A percentile compares a stretch with the other conserved stretches of the same genome.
These are phyloP conservation scores for Zalerion maritima DNA, from an alignment of 495 filamentous ascomycete genomes.

Conservation along the genomic window DNA sequence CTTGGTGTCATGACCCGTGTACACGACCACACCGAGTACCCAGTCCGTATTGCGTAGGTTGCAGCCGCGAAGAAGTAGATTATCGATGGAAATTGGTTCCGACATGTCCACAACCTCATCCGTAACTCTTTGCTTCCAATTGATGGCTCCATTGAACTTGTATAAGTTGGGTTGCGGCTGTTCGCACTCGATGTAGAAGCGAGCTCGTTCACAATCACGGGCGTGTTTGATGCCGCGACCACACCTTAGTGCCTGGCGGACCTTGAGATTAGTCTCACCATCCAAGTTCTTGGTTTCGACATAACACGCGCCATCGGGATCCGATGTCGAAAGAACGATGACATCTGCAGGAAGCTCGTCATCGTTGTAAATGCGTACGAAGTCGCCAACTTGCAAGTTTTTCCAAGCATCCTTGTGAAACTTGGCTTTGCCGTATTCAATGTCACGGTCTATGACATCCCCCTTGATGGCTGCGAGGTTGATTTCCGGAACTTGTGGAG, in stretches of 20 bases:
- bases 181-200: conserved; percentile 85
- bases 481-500: conserved; percentile 10
- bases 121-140: conserved; percentile 65
- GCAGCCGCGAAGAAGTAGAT: conserved; percentile 83
- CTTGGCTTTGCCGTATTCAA: conserved; percentile 36
- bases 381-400: conserved; percentile 88
- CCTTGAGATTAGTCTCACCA: conserved; percentile 95
- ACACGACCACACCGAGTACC: conserved; percentile 89
- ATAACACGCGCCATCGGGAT: conserved; percentile 89
- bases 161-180: conserved; percentile 86
- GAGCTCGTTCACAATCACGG: conserved; percentile 72
- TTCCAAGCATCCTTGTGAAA: conserved; percentile 96
- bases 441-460: conserved; percentile 32
- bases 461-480: conserved; percentile 16
- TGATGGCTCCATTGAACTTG: conserved; percentile 75
- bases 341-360: conserved; percentile 93
- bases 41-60: conserved; percentile 93
- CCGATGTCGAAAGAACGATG: conserved; percentile 89
- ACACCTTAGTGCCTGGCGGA: conserved; percentile 79
- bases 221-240: conserved; percentile 76
- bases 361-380: conserved; percentile 89
- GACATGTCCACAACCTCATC: conserved; percentile 60
- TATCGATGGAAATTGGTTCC: conserved; percentile 88
- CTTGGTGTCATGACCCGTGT: conserved; percentile 94
- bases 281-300: conserved; percentile 97